Base-by-base conservation (phyloP, 768 basidiomycete species). In the Russula griseocarnosa region DNA sequence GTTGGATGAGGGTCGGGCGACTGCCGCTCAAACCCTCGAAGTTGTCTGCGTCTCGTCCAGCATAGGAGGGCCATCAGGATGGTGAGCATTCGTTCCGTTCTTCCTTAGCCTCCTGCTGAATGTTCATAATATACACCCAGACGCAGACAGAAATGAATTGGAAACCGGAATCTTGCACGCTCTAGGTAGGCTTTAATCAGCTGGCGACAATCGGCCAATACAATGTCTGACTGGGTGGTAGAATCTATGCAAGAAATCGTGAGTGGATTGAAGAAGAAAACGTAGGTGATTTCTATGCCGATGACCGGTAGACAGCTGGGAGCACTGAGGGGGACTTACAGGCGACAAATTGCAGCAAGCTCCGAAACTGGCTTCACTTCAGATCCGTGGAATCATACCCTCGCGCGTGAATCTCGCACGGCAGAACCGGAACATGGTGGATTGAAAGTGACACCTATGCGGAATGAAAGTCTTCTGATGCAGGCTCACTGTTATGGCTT, bases 321-420 rank as follows among this genome's bases (percentile, higher is more conserved):
- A 28, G 9, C 2, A 32, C 32, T 32, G 32, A 32, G 32, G 7
- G 2, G 1, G 32, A 32, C 1, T 32, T 32, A 32, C n/a, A 62
- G 61, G 55, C 20, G 38, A 62, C 9, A 36, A 42, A 16, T 10
- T 62, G 30, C 49, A 42, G 28, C 7, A 28, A 58, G 1, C 18
- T 51, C 13, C 50, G 40, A 11, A 11, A n/a, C 4, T 63, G 62
- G 62, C 55, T 63, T 30, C 49, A 10, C 56, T 56, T 3, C 62
- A 20, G 56, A 63, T 10, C 62, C 62, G 2, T 63, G 36, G 18
- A 49, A 51, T 22, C 13, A 55, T 10, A 55, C 42, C 18, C 10
- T 55, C 0, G 56, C 40, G 0, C 22, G 28, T 8, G 32, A 32
- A 11, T 40, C 22, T 20, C 56, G 13, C 56, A 52, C 5, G 32